Base-by-base conservation (phyloP, 257 asterid genomes). In the Jacaranda copaia region DNA sequence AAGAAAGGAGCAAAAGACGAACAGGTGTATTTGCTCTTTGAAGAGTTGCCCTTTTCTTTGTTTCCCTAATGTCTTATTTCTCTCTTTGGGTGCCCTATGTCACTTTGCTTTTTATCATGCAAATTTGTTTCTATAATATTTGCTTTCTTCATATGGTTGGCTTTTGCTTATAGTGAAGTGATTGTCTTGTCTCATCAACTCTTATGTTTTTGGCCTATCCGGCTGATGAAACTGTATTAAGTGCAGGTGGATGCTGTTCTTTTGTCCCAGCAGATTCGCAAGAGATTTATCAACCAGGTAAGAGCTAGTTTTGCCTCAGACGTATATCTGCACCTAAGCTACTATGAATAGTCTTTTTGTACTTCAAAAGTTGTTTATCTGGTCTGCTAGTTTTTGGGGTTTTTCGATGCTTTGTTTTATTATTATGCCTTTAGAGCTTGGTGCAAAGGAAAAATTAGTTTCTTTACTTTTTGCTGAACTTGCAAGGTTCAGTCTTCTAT, bases 1-100 rank as follows among this genome's bases (percentile, higher is more conserved):
- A 93, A 90, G 91, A 96, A 86, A 79, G 97, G 93, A 73, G 80
- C 96, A 51, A 96, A 80, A 86, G 98, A 96, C 1, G 99, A 93
- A 77, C 94, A 86, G 82, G 99, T 96, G 78, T 79, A 55, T 38
- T 64, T 72, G 72, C 63, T 71, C 57, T 11, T 80, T 18, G 53
- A 69, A 51, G 40, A 51, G 40, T 39, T 73, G 49, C 73, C 38
- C 53, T 77, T 16, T 68, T 15, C 39, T 71, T 40, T 64, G 55
- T 70, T 45, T 46, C 49, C 38, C 65, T 43, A 48, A 39, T 57
- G 6, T 57, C 43, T 51, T 56, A 48, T 40, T 60, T 76, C 56
- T 36, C 62, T 49, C 38, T 52, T n/a, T 45, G 8, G 45, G 35
- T 46, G 42, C 61, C 79, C 53, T 60, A 25, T 57, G 71, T 66